Evolutionary conservation across 257 asterid genomes (phyloP), one percentile per base, ranked within the genome.

Genomic region (Coffea canephora): DNA sequence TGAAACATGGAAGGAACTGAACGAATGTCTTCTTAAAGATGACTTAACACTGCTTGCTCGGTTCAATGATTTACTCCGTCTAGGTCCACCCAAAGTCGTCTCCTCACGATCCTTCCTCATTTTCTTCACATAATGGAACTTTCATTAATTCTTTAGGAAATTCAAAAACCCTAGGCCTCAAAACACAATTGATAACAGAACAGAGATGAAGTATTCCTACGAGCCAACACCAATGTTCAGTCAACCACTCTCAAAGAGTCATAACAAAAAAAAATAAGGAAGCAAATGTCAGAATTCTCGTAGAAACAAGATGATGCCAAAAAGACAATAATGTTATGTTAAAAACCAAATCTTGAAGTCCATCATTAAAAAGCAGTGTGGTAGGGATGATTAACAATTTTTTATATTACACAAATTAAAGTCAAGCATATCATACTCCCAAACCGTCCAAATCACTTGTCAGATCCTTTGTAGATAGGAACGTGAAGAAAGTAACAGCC

Each of bases 1-100:
- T 41, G 81, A 71, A 72, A 79, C 75, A 70, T 83, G 79, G 21
- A 90, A 82, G 68, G 71, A 77, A 61, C 84, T 80, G 19, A 86
- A 83, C 7, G 94, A 89, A 27, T 31, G 86, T 77, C 96, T 87
- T 79, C 89, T 85, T 13, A 72, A 31, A 21, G 93, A 87, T 71
- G 94, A 91, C 76, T 80, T 18, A 10, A 55, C 84, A 65, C 82
- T 82, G 82, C 88, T 90, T 68, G 88, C 73, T 31, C 84, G 83
- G 46, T 85, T 80, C 69, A 87, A 85, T 10, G 94, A 88, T 49
- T 83, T 80, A 73, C 89, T 88, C 77, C 79, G 75, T 81, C 87
- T 82, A 18, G 86, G 65, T 81, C 79, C 90, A 43, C 77, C 77
- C 16, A 79, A 88, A 50, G 19, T 86, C 66, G 9, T 71, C 74